phyloP scores from a whole-genome alignment of 2,329 filamentous ascomycete genomes.

The Epichloe hybrida region DNA sequence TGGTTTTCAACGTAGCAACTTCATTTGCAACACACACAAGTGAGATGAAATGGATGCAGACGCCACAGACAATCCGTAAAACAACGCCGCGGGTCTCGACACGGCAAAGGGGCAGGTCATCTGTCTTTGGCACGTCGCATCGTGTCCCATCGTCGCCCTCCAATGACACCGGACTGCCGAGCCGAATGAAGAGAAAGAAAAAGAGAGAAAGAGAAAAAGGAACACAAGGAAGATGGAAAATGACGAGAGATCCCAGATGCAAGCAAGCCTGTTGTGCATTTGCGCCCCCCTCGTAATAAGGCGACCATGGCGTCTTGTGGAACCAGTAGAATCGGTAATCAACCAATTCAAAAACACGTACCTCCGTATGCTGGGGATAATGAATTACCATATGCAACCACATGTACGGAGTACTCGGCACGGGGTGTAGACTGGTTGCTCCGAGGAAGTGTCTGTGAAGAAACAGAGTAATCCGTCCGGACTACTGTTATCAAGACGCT shows the following conservation, averaged over 20 bases:
- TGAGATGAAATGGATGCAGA: too few species aligned
- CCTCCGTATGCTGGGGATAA: too few species aligned
- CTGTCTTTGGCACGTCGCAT: too few species aligned
- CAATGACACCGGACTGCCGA: too few species aligned
- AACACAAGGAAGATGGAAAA: neutral
- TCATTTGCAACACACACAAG: neutral
- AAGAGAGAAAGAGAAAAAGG: too few species aligned
- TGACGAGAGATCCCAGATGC: too few species aligned
- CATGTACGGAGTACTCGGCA: neutral
- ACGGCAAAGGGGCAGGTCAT: too few species aligned
- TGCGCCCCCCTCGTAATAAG: neutral
- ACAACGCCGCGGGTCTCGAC: too few species aligned
- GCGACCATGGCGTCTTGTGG: neutral
- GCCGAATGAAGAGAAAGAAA: too few species aligned
- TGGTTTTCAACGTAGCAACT: neutral
- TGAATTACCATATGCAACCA: neutral
- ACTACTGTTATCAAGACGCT: neutral
- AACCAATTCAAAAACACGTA: neutral
- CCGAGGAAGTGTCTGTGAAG: neutral
- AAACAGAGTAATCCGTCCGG: neutral
- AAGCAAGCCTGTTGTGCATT: neutral
- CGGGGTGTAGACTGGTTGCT: too few species aligned
- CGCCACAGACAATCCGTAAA: too few species aligned
- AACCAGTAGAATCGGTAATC: neutral
- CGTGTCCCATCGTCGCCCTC: too few species aligned